Percentiles rank a stretch among this genome's conserved stretches.
Evolutionary conservation across 768 basidiomycete species (phyloP).

Genomic region (button mushroom (Agaricus bisporus)): DNA sequence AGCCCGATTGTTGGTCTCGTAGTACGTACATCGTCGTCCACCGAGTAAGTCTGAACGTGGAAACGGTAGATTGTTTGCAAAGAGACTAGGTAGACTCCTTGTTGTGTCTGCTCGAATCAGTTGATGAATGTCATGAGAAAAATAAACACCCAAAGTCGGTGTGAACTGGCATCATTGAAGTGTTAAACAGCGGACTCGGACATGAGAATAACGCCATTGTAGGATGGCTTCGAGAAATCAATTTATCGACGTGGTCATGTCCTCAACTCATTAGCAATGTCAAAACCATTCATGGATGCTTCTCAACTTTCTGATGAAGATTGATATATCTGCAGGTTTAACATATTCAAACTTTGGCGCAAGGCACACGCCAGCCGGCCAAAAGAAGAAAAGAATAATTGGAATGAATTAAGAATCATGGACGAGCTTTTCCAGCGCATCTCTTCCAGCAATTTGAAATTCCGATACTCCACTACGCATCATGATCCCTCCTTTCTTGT

Average conservation of each 20-base stretch:
- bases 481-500: constrained; percentile 76
- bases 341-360: neutral
- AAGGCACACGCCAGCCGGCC: neutral
- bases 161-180: neutral
- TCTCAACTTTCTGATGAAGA: neutral
- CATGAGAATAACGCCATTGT: neutral
- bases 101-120: neutral
- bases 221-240: no score
- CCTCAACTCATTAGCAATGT: neutral
- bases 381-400: neutral
- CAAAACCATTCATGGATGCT: neutral
- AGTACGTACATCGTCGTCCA: neutral
- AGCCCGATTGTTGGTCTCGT: no score
- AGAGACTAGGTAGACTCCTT: neutral
- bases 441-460: constrained; percentile 70
- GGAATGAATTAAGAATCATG: constrained; percentile 12
- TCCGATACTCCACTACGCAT: constrained; percentile 61
- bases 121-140: neutral
- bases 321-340: constrained; percentile 7
- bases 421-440: constrained; percentile 60
- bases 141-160: neutral
- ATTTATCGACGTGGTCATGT: neutral
- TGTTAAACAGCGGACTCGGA: neutral
- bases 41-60: neutral
- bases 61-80: neutral